Evolutionary conservation across 1,284 basidiomycete species (phyloP), one percentile per base, ranked within the genome.

Genomic region (Tausonia pullulans): DNA sequence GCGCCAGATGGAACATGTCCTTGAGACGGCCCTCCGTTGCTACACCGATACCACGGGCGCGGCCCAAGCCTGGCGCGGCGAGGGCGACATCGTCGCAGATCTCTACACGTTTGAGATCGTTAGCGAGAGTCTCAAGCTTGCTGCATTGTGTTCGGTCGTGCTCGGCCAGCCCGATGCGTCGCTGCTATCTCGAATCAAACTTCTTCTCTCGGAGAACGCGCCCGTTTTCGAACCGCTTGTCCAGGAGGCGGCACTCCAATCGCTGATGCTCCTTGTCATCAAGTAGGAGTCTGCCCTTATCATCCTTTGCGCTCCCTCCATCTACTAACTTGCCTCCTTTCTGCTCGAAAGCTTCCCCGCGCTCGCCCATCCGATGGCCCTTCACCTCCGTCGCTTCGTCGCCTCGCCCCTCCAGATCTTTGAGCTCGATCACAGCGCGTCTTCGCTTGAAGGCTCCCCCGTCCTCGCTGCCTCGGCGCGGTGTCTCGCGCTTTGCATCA

Each of bases 71-170:
- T 90, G 77, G 79, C 8, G 86, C 87, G 67, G 87, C 83, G 87
- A 88, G 8, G 76, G 79, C 9, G 85, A 87, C 67, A 87, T 87
- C 16, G 81, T 85, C 1, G 71, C 86, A 45, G 88, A 90, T 72
- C 87, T 86, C n/a, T 90, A 90, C 74, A 84, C 87, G 62, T 88
- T 86, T 84, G 87, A 90, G 72, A 89, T 87, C 0, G 85, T 90
- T 82, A 87, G 88, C 7, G 88, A 90, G 72, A 87, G 85, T 68
- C 73, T 91, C 79, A 93, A 94, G 87, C 78, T 96, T 16, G 85
- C 88, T 6, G 87, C 90, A 4, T 81, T 96, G 44, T 90, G 90
- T 71, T 88, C 84, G 51, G 82, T 92, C 53, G 87, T 88, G 44
- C 79, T 85, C 55, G 80, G 80, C 53, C 81, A 87, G 64, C 78